A percentile compares a stretch with the other conserved stretches of the same genome.
These are phyloP conservation scores for Penicillium canariense DNA, from an alignment of 495 filamentous ascomycete species.

Conservation along the genomic window DNA sequence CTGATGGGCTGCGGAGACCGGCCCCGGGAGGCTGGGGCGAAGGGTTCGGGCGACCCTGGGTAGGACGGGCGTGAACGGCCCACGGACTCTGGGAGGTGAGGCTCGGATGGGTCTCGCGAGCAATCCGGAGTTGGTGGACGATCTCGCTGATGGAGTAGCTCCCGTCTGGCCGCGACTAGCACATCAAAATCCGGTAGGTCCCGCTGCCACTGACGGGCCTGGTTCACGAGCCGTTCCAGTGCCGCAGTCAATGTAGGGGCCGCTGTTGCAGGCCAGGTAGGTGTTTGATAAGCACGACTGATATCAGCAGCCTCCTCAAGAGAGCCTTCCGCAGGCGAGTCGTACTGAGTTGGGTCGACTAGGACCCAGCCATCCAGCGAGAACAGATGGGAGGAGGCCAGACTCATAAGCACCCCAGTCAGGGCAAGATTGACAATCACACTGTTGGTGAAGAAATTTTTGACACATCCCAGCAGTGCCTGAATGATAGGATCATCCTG, in stretches of 20 bases:
- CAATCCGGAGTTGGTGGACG: constrained; percentile 16
- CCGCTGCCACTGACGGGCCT: constrained; percentile 63
- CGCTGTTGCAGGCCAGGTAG: constrained; percentile 37
- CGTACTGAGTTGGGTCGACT: constrained; percentile 58
- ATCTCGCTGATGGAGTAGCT: constrained; percentile 39
- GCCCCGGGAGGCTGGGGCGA: constrained; percentile 17
- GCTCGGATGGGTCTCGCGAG: constrained; percentile 24
- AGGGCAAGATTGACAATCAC: constrained; percentile 85
- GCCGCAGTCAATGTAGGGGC: constrained; percentile 41
- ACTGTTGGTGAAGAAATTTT: constrained; percentile 82
- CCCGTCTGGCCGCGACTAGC: constrained; percentile 66
- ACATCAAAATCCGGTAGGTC: constrained; percentile 75
- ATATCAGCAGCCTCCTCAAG: constrained; percentile 26
- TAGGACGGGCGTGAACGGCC: constrained; percentile 44
- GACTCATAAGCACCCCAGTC: constrained; percentile 76
- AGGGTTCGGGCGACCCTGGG: constrained; percentile 64
- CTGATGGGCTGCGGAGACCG: constrained; percentile 18
- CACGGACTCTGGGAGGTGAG: constrained; percentile 15
- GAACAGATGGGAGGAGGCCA: constrained; percentile 80
- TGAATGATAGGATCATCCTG: constrained; percentile 75
- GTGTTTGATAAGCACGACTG: constrained; percentile 32
- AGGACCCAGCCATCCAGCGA: constrained; percentile 88
- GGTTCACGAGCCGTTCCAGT: constrained; percentile 54
- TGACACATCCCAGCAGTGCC: constrained; percentile 65
- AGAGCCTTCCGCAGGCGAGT: constrained; percentile 8